phyloP scores from a whole-genome alignment of 2,329 filamentous ascomycete species.

The Cytospora chrysosperma region DNA sequence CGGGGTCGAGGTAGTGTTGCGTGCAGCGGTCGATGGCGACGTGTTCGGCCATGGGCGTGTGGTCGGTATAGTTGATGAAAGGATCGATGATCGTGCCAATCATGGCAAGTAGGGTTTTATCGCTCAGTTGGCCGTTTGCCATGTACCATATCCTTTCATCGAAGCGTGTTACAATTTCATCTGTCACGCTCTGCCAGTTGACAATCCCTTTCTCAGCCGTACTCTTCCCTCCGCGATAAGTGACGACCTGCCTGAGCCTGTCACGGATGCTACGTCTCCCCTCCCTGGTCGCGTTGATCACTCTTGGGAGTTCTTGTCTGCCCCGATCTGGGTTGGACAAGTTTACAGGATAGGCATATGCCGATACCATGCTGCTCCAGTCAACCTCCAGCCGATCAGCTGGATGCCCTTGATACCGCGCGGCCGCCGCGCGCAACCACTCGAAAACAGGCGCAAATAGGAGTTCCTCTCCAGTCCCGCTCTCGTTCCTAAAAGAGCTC shows the following conservation, averaged over 20 bases:
- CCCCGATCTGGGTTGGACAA: conserved; percentile 41
- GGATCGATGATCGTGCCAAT: conserved; percentile 41
- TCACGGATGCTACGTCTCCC: conserved; percentile 32
- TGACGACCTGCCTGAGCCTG: conserved; percentile 29
- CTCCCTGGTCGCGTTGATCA: conserved; percentile 25
- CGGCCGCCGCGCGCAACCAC: conserved; percentile 41
- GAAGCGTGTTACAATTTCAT: conserved; percentile 65
- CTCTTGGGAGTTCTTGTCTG: conserved; percentile 29
- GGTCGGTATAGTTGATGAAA: conserved; percentile 39
- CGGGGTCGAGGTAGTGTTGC: conserved; percentile 42
- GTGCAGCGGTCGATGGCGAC: conserved; percentile 47
- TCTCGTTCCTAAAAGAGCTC: conserved; percentile 26
- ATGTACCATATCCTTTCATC: conserved; percentile 50
- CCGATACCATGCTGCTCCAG: conserved; percentile 51
- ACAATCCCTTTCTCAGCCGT: conserved; percentile 39
- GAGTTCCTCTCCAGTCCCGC: conserved; percentile 21
- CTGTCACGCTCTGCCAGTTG: conserved; percentile 67
- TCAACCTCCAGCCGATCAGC: conserved; percentile 42
- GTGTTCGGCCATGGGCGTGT: conserved; percentile 27
- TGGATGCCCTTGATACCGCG: conserved; percentile 47
- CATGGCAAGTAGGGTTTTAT: conserved; percentile 35
- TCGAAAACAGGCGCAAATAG: conserved; percentile 25
- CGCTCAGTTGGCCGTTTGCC: conserved; percentile 29
- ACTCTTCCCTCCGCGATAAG: conserved; percentile 24
- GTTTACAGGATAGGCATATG: conserved; percentile 50